Conservation (phyloP, 176 grass and related monocot species). For the Carex parvula region DNA sequence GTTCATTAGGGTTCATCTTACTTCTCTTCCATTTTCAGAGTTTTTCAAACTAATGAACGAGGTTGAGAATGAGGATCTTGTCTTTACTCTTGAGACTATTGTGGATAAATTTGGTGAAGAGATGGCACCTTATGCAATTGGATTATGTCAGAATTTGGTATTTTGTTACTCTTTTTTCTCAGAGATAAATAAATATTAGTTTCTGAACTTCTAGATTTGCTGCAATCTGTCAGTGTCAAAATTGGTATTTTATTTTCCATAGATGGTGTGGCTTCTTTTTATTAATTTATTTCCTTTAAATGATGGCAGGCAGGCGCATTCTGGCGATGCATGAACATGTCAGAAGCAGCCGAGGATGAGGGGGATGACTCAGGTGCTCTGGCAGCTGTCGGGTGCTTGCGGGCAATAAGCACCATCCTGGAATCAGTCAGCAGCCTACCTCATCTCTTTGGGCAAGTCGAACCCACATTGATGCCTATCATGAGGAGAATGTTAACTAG, state of each 20-base stretch:
- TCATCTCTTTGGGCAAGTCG: conserved; percentile 73
- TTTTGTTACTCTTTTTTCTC: neutral
- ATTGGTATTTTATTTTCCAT: neutral
- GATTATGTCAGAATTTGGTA: conserved; percentile 88
- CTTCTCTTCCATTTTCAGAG: conserved; percentile 37
- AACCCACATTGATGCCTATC: conserved; percentile 72
- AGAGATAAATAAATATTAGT: neutral
- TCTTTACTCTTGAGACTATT: conserved; percentile 84
- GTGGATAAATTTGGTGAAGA: conserved; percentile 98
- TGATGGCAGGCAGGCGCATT: conserved; percentile 69
- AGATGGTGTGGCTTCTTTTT: neutral
- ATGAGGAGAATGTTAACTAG: conserved; percentile 76
- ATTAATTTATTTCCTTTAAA: conserved; percentile 16
- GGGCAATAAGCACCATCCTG: conserved; percentile 89
- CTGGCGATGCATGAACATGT: conserved; percentile 81
- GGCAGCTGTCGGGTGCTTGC: conserved; percentile 83
- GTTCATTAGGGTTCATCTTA: conserved; percentile 10
- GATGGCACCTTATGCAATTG: conserved; percentile 91
- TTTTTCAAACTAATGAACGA: conserved; percentile 94
- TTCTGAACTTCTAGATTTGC: neutral
- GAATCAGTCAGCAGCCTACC: conserved; percentile 86
- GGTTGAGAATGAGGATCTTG: conserved; percentile 92
- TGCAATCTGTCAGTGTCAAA: neutral
- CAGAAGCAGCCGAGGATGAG: conserved; percentile 70
- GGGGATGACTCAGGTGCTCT: conserved; percentile 85